A percentile compares a stretch with the other conserved stretches of the same genome.
Evolutionary conservation across 352 stramenopile genomes (phyloP).

Genomic region (Phytophthora colocasiae): DNA sequence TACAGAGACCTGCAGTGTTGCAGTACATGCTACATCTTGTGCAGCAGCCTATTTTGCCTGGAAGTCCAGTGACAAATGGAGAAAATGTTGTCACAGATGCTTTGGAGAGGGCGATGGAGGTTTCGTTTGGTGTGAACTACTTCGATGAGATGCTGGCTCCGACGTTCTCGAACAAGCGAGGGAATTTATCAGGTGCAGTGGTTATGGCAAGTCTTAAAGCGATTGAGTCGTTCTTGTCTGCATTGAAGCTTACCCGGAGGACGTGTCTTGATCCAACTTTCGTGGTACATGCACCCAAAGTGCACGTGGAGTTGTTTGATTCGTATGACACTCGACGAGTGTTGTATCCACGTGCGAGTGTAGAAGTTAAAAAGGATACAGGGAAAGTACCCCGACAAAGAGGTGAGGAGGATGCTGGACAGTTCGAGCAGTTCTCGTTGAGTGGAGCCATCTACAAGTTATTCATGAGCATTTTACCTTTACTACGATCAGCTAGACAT

Average conservation of each 20-base stretch:
- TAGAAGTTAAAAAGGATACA: slow-evolving; percentile 10
- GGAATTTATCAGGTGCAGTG: slow-evolving; percentile 54
- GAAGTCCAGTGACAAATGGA: slow-evolving; percentile 6
- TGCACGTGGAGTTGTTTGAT: slow-evolving; percentile 31
- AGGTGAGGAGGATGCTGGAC: neutral
- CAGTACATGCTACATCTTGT: slow-evolving; percentile 72
- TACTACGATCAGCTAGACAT: slow-evolving; percentile 52
- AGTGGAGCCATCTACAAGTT: slow-evolving; percentile 50
- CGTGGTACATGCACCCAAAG: slow-evolving; percentile 38
- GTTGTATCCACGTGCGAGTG: slow-evolving; percentile 43
- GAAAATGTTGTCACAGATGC: neutral
- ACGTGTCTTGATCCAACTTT: slow-evolving; percentile 57
- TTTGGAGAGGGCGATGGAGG: slow-evolving; percentile 33
- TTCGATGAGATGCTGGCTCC: slow-evolving; percentile 62
- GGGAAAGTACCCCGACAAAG: neutral
- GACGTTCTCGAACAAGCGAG: slow-evolving; percentile 59
- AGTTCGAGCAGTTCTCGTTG: slow-evolving; percentile 46
- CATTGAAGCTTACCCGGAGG: slow-evolving; percentile 39
- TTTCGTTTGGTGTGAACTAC: slow-evolving; percentile 70
- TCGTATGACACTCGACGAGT: slow-evolving; percentile 39
- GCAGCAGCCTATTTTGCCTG: slow-evolving; percentile 62
- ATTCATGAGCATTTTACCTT: slow-evolving; percentile 56
- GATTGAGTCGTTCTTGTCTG: slow-evolving; percentile 64
- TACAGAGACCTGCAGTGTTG: slow-evolving; percentile 64
- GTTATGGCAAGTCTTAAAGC: slow-evolving; percentile 68